A percentile compares a stretch with the other conserved stretches of the same genome.
Evolutionary conservation across 495 filamentous ascomycete genomes (phyloP).

Genomic region (Clavariopsis aquatica): DNA sequence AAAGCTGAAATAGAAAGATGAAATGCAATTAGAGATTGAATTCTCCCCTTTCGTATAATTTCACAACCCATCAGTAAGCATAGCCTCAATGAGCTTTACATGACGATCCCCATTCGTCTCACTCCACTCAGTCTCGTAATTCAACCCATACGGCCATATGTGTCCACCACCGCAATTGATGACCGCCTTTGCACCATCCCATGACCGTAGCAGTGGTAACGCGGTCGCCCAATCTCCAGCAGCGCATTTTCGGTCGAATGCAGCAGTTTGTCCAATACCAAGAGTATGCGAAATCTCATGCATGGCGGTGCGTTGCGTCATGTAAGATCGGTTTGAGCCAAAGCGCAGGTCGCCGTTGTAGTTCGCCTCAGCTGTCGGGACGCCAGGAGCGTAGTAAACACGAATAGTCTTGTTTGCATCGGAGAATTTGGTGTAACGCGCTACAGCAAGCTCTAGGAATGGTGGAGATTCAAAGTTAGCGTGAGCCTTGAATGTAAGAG

Average conservation of each 20-base stretch:
- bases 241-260: slow-evolving; percentile 22
- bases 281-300: slow-evolving; percentile 30
- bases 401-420: slow-evolving; percentile 15
- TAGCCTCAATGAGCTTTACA: slow-evolving; percentile 39
- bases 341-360: slow-evolving; percentile 34
- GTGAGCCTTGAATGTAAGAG: too few relatives aligned
- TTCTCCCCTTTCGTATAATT: too few relatives aligned
- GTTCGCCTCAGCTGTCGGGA: slow-evolving; percentile 25
- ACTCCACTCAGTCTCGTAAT: slow-evolving; percentile 34
- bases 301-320: slow-evolving; percentile 32
- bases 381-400: slow-evolving; percentile 29
- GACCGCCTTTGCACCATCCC: slow-evolving; percentile 23
- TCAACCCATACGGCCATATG: slow-evolving; percentile 34
- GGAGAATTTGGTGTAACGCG: slow-evolving; percentile 4
- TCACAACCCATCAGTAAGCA: slow-evolving; percentile 31
- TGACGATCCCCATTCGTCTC: slow-evolving; percentile 28
- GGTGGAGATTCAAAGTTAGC: too few relatives aligned
- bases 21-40: too few relatives aligned
- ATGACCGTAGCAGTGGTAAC: slow-evolving; percentile 21
- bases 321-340: slow-evolving; percentile 22
- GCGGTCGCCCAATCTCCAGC: slow-evolving; percentile 26
- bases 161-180: slow-evolving; percentile 31
- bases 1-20: too few relatives aligned
- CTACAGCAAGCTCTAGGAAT: slow-evolving; percentile 10
- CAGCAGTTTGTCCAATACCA: slow-evolving; percentile 26